phyloP scores from a whole-genome alignment of 192 early-diverging fungal species.

The Entrophospora sp. region DNA sequence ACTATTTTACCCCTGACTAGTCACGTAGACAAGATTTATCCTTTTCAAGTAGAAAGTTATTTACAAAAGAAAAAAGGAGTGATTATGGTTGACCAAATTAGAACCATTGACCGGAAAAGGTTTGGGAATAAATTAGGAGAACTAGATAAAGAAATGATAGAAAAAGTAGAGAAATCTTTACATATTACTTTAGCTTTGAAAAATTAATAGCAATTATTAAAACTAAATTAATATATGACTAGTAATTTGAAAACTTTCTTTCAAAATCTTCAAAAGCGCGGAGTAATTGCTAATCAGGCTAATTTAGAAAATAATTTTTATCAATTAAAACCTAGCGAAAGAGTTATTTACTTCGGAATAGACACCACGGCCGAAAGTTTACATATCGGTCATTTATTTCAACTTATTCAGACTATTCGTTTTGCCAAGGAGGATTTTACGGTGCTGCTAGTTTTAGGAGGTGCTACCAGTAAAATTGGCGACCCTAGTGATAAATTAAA shows the following conservation, averaged over 20 bases:
- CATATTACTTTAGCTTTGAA: constrained; percentile 1
- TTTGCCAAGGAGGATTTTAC: constrained; percentile 2
- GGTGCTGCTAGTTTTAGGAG: background rate
- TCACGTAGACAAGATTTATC: background rate
- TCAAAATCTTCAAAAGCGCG: constrained; percentile 5
- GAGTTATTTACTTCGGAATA: constrained; percentile 8
- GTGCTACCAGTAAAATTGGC: constrained; percentile 10
- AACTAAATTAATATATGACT: no score
- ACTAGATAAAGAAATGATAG: background rate
- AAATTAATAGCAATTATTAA: no score
- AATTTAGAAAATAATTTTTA: constrained; percentile 19
- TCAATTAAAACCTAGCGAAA: background rate
- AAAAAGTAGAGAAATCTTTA: background rate
- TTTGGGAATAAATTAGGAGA: background rate
- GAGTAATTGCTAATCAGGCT: constrained; percentile 5
- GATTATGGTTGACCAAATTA: background rate
- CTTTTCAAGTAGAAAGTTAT: background rate
- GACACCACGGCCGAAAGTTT: background rate
- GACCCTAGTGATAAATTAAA: constrained; percentile 7
- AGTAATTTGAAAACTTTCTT: background rate
- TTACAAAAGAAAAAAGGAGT: background rate
- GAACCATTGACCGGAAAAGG: constrained; percentile 1
- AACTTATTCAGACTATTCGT: constrained; percentile 7
- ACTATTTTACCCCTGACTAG: constrained; percentile 9
- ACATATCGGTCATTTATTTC: constrained; percentile 14